These are phyloP conservation scores for Gamarada debralockiae DNA, from an alignment of 495 filamentous ascomycete species.

Conservation along the genomic window DNA sequence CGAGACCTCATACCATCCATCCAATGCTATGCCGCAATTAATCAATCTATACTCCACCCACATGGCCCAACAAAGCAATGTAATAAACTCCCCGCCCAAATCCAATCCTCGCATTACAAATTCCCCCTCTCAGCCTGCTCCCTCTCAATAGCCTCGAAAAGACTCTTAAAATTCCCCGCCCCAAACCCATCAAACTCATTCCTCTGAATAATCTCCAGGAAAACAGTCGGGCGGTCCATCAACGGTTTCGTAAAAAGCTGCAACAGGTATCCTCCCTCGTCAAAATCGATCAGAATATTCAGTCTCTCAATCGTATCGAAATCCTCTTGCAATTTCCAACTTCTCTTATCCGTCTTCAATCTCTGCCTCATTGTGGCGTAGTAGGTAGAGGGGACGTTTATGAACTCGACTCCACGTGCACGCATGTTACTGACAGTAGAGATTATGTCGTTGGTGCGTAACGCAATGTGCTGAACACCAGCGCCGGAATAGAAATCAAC, in stretches of 20 bases:
- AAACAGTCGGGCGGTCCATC: conserved; percentile 90
- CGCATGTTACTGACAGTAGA: conserved; percentile 67
- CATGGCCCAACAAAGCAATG: too few relatives aligned
- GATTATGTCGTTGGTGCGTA: conserved; percentile 77
- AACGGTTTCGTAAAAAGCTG: conserved; percentile 86
- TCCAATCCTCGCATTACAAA: too few relatives aligned
- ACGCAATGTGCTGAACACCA: conserved; percentile 88
- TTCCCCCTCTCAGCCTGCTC: conserved; percentile 84
- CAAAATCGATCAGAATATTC: conserved; percentile 88
- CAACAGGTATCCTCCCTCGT: conserved; percentile 80
- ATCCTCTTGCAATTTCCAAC: conserved; percentile 64
- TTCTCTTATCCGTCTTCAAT: conserved; percentile 44
- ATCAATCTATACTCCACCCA: too few relatives aligned
- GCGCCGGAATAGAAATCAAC: conserved; percentile 81
- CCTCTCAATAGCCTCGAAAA: conserved; percentile 90
- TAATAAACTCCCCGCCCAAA: too few relatives aligned
- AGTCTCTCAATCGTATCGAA: conserved; percentile 66
- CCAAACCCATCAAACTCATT: conserved; percentile 86
- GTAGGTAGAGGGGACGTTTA: conserved; percentile 76
- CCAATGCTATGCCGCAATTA: too few relatives aligned
- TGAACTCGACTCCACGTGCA: conserved; percentile 82
- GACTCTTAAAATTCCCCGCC: conserved; percentile 89
- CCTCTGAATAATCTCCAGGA: conserved; percentile 90
- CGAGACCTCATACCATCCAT: too few relatives aligned
- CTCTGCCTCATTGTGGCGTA: conserved; percentile 72